Evolutionary conservation across 768 basidiomycete species (phyloP).

Genomic region (Auricularia cornea): DNA sequence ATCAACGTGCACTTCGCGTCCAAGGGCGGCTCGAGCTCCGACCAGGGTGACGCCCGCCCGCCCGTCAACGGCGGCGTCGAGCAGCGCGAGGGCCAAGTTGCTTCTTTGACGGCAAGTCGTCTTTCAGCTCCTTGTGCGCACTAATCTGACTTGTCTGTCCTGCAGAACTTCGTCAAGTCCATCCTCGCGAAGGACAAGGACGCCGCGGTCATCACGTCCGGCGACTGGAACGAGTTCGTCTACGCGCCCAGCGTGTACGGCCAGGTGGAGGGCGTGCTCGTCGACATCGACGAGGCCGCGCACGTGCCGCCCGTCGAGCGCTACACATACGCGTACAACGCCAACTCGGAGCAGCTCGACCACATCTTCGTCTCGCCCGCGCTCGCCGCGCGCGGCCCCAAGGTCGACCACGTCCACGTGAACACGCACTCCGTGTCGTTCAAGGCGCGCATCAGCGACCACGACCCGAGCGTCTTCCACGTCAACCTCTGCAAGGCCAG

Average conservation of each 20-base stretch:
- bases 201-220: constrained; percentile 46
- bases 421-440: constrained; percentile 46
- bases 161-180: constrained; percentile 34
- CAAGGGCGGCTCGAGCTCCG: constrained; percentile 48
- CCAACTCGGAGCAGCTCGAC: constrained; percentile 51
- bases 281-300: constrained; percentile 45
- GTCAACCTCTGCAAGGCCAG: constrained; percentile 36
- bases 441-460: constrained; percentile 42
- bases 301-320: constrained; percentile 40
- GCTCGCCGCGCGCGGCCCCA: constrained; percentile 31
- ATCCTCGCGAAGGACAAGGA: constrained; percentile 33
- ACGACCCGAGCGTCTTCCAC: constrained; percentile 50
- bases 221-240: constrained; percentile 56
- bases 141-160: background rate
- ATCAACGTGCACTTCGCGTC: constrained; percentile 54
- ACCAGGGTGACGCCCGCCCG: constrained; percentile 47
- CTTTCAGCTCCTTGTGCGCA: constrained; percentile 14
- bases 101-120: constrained; percentile 35
- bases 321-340: constrained; percentile 54
- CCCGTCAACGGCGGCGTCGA: constrained; percentile 47
- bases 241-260: constrained; percentile 45
- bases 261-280: constrained; percentile 32
- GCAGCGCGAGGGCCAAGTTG: constrained; percentile 41
- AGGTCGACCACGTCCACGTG: constrained; percentile 52
- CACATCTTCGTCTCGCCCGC: constrained; percentile 46